Base-by-base conservation (phyloP, 73 alveolate species). In the Stentor coeruleus region DNA sequence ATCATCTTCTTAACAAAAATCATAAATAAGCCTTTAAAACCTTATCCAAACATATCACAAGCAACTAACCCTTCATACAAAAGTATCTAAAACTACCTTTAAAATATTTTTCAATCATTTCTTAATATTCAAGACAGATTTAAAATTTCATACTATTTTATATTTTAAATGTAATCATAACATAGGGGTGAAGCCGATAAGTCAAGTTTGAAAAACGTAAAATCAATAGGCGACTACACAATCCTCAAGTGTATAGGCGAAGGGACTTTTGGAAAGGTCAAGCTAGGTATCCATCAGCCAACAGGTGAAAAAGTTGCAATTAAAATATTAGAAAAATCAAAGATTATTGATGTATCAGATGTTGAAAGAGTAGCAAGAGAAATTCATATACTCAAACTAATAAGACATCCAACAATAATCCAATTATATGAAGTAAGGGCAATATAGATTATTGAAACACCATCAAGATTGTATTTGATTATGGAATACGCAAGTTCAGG, bases 401-500 rank as follows among this genome's bases (percentile, higher is more conserved):
- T 93, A 59, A 76, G 97, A 4, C 98, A 93, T 87, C 95, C 97
- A 2, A 91, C 89, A 41, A 92, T 93, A 1, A 90, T 91, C 31
- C 91, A 93, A 85, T 77, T 93, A 74, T 93, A 92, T 92, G 98
- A 93, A 82, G 82, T 74, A 74, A n/a, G n/a, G n/a, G 14, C 26
- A 74, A 28, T 0, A 74, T 74, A 74, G 85, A 89, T 91, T 77
- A 40, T 82, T 11, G 99, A 95, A 89, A 93, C 93, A 35, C 74
- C 88, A 2, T 76, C 91, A 26, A 85, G 91, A 39, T 89, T 92
- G 59, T 95, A 73, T 87, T 84, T 95, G 41, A 91, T 95, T 33
- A 93, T 95, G 98, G 99, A 95, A 88, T 93, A 85, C 81, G 96
- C 96, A 15, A 59, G 85, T 35, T 95, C 95, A n/a, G 99, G 99